These are phyloP conservation scores for Fusarium beomiforme DNA, from an alignment of 2,329 filamentous ascomycete genomes.

Conservation along the genomic window DNA sequence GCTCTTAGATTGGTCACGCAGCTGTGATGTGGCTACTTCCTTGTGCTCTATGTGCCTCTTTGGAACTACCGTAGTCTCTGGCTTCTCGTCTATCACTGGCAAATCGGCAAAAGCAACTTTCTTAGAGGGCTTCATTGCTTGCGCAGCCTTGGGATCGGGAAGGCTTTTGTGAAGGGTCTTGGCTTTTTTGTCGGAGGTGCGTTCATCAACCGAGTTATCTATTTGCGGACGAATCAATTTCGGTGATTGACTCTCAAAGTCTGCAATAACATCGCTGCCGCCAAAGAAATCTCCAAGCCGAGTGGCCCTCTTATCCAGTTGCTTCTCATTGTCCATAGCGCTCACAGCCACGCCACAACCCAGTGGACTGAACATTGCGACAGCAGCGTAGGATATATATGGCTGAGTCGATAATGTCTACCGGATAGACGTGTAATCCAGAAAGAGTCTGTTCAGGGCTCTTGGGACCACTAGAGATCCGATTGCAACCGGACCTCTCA, in stretches of 20 bases:
- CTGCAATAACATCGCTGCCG: neutral
- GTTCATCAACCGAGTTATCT: neutral
- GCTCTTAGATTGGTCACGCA: neutral
- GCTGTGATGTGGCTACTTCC: neutral
- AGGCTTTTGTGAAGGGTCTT: neutral
- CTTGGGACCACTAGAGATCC: neutral
- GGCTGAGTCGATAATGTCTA: neutral
- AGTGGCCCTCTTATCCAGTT: neutral
- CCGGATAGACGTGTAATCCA: neutral
- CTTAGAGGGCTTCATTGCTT: neutral
- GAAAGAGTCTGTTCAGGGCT: neutral
- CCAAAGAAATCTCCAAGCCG: neutral
- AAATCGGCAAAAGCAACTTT: neutral
- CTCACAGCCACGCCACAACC: neutral
- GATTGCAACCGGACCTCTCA: neutral
- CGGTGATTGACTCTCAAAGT: neutral
- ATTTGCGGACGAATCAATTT: neutral
- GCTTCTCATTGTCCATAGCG: neutral
- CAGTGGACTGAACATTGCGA: neutral
- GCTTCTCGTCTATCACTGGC: neutral
- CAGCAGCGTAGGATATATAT: neutral
- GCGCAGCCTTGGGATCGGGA: neutral
- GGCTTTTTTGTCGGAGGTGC: neutral
- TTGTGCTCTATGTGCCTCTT: neutral
- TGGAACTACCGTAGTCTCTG: rapidly evolving